These are phyloP conservation scores for Pyrenophora graminea DNA, from an alignment of 2,329 filamentous ascomycete species.

Conservation along the genomic window DNA sequence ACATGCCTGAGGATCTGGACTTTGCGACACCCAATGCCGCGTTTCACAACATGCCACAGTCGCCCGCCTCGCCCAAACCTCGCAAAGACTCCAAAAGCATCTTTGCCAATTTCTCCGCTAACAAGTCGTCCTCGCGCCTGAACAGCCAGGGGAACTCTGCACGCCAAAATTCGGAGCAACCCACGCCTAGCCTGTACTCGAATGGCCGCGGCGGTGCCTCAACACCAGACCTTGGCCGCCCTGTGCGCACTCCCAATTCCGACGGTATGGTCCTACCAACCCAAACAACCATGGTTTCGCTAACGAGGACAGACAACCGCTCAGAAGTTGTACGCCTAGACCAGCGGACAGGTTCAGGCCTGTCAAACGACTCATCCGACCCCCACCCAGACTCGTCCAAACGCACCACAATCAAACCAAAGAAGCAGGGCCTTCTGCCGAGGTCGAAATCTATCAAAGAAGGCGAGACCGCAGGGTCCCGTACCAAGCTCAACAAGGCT, in stretches of 20 bases:
- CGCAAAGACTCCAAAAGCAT: slow-evolving; percentile 50
- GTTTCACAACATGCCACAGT: slow-evolving; percentile 38
- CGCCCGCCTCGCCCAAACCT: slow-evolving; percentile 41
- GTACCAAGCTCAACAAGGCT: slow-evolving; percentile 41
- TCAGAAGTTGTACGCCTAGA: slow-evolving; percentile 38
- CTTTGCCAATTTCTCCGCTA: slow-evolving; percentile 55
- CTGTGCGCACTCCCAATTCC: slow-evolving; percentile 44
- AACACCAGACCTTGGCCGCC: slow-evolving; percentile 52
- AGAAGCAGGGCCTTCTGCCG: slow-evolving; percentile 45
- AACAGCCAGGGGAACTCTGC: slow-evolving; percentile 42
- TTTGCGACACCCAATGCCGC: slow-evolving; percentile 36
- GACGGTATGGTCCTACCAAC: slow-evolving; percentile 31
- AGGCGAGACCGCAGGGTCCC: slow-evolving; percentile 41
- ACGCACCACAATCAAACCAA: slow-evolving; percentile 32
- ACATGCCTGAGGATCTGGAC: slow-evolving; percentile 29
- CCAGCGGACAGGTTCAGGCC: slow-evolving; percentile 36
- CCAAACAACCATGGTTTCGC: background rate
- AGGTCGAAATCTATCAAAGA: slow-evolving; percentile 52
- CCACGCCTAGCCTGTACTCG: slow-evolving; percentile 42
- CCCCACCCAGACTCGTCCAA: slow-evolving; percentile 27
- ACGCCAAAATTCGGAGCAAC: slow-evolving; percentile 42
- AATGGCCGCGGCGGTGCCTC: slow-evolving; percentile 52
- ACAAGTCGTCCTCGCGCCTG: slow-evolving; percentile 52
- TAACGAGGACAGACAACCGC: slow-evolving; percentile 33
- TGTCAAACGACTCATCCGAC: slow-evolving; percentile 33